A percentile compares a stretch with the other conserved stretches of the same genome.
These are phyloP conservation scores for Crithidia brevicula DNA, from an alignment of 208 protist genomes.

Conservation along the genomic window DNA sequence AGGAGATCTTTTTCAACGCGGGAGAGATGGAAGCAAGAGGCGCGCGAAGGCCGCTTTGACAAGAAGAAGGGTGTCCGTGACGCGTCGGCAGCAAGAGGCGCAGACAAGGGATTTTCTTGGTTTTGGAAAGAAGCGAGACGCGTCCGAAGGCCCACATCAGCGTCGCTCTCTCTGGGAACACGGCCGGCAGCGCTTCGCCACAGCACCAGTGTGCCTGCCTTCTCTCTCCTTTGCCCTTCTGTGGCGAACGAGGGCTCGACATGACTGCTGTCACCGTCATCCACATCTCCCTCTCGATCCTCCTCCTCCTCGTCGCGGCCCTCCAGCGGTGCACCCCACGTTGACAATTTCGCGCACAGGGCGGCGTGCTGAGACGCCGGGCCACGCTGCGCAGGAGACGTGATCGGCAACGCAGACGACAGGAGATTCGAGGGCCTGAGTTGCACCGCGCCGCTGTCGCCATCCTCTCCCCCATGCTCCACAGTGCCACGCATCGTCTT, in stretches of 20 bases:
- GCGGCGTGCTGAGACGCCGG: slow-evolving; percentile 5
- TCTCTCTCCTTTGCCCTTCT: not conserved
- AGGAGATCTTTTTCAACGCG: slow-evolving; percentile 24
- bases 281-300: not conserved
- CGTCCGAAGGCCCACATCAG: not conserved
- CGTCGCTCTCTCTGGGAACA: not conserved
- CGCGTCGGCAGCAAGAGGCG: not conserved
- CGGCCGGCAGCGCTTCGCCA: not conserved
- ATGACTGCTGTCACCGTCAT: fast-evolving
- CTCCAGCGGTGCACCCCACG: slow-evolving; percentile 9
- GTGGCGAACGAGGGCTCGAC: no score
- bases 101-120: not conserved
- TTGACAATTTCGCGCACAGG: slow-evolving; percentile 16
- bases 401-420: not conserved
- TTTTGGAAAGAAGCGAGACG: not conserved
- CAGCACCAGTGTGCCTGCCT: slow-evolving; percentile 1
- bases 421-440: no score
- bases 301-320: not conserved
- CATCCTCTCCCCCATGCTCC: no score
- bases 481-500: no score
- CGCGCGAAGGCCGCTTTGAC: slow-evolving; percentile 1
- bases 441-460: no score
- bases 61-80: not conserved
- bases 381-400: not conserved
- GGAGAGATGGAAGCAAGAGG: not conserved